These are phyloP conservation scores for Raddia distichophylla DNA, from an alignment of 176 grass and related monocot genomes.

Conservation along the genomic window DNA sequence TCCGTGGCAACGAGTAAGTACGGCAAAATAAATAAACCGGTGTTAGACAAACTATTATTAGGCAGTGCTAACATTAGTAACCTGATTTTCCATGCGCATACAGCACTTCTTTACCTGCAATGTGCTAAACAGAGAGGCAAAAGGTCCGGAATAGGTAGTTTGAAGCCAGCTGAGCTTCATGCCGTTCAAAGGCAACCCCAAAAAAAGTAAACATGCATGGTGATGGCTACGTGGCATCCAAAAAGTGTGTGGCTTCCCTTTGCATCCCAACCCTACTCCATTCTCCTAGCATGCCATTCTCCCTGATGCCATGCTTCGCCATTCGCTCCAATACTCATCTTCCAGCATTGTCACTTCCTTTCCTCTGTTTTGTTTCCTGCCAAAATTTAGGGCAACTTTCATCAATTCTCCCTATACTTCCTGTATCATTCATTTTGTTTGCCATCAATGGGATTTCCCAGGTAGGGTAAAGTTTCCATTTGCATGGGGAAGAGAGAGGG, in stretches of 20 bases:
- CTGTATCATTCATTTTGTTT: background rate
- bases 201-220: constrained; percentile 46
- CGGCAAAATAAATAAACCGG: background rate
- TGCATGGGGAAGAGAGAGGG: constrained; percentile 32
- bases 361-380: background rate
- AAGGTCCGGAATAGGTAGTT: constrained; percentile 14
- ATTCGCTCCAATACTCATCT: constrained; percentile 22
- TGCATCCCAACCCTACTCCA: constrained; percentile 2
- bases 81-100: background rate
- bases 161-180: background rate
- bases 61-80: constrained; percentile 30
- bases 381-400: background rate
- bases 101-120: background rate
- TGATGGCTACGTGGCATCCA: constrained; percentile 28
- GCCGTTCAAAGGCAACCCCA: constrained; percentile 2
- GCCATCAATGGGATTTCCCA: constrained; percentile 27
- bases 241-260: constrained; percentile 60
- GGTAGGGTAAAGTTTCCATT: constrained; percentile 42
- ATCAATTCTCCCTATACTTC: background rate
- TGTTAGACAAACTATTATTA: constrained; percentile 22
- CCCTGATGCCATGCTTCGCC: constrained; percentile 38
- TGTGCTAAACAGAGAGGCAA: constrained; percentile 22
- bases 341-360: background rate
- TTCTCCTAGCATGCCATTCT: constrained; percentile 26
- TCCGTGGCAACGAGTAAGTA: background rate